Conservation (phyloP, 176 grass and related monocot species). For the Oryza officinalis region DNA sequence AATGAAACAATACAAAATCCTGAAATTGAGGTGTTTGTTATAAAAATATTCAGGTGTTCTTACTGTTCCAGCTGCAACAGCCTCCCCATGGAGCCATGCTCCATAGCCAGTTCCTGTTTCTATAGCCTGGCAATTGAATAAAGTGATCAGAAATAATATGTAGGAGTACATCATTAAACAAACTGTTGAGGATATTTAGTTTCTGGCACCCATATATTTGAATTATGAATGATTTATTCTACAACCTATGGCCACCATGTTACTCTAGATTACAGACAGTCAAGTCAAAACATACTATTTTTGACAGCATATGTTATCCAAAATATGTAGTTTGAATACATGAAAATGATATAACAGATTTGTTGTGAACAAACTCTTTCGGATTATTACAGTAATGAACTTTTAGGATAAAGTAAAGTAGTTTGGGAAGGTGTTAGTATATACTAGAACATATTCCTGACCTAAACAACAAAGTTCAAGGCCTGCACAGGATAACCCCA, state of each 20-base stretch:
- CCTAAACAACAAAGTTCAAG: not conserved
- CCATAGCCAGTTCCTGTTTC: conserved; percentile 90
- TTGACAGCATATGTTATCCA: not conserved
- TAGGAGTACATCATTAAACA: not conserved
- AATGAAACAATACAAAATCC: conserved; percentile 20
- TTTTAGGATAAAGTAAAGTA: not conserved
- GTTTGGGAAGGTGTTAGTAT: not conserved
- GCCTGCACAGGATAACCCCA: not conserved
- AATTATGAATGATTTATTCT: not conserved
- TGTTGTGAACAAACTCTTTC: not conserved
- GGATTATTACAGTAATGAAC: not conserved
- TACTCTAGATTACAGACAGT: too few species aligned
- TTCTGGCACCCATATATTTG: not conserved
- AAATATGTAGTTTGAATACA: not conserved
- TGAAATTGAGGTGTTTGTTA: not conserved
- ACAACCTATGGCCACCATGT: too few species aligned
- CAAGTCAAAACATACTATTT: not conserved
- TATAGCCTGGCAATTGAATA: conserved; percentile 65
- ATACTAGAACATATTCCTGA: not conserved
- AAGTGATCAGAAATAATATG: conserved; percentile 5
- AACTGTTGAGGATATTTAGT: not conserved
- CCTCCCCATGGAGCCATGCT: conserved; percentile 91
- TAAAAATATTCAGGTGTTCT: not conserved
- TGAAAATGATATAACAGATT: not conserved
- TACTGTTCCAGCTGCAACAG: conserved; percentile 88